Conservation (phyloP, 768 basidiomycete species). For the Leucogyrophana mollusca region DNA sequence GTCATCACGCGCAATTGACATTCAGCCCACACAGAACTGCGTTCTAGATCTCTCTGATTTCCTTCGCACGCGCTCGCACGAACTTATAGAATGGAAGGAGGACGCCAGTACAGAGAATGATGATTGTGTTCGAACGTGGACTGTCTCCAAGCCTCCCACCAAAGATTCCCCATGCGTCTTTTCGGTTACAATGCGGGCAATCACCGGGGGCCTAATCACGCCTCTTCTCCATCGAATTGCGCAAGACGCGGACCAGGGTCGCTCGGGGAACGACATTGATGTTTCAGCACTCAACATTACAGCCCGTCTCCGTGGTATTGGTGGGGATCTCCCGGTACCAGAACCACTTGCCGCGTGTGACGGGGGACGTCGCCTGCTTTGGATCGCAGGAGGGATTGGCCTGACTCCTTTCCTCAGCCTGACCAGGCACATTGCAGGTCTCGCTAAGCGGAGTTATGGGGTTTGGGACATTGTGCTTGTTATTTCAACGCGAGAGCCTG, state of each 20-base stretch:
- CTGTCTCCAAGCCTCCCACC: constrained; percentile 40
- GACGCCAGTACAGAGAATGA: constrained; percentile 48
- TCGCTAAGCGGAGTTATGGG: constrained; percentile 14
- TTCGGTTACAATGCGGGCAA: constrained; percentile 54
- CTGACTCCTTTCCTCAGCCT: constrained; percentile 63
- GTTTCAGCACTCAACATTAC: constrained; percentile 34
- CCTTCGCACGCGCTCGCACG: constrained; percentile 44
- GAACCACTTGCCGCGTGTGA: constrained; percentile 21
- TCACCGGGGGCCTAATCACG: constrained; percentile 53
- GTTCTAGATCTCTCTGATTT: constrained; percentile 54
- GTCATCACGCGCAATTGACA: constrained; percentile 23
- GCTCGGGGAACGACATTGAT: constrained; percentile 4
- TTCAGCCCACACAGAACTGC: constrained; percentile 47
- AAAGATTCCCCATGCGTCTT: constrained; percentile 19
- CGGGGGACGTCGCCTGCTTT: constrained; percentile 37
- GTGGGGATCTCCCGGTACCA: constrained; percentile 42
- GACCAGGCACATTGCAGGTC: constrained; percentile 28
- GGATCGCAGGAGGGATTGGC: constrained; percentile 68
- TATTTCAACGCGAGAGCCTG: constrained; percentile 53
- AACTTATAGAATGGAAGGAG: constrained; percentile 47
- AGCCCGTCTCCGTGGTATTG: constrained; percentile 51
- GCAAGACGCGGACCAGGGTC: constrained; percentile 9
- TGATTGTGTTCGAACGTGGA: constrained; percentile 66
- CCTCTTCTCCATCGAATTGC: constrained; percentile 50
- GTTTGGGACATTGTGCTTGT: constrained; percentile 46